These are phyloP conservation scores for Fusarium xyrophilum DNA, from an alignment of 2,329 filamentous ascomycete genomes.

Conservation along the genomic window DNA sequence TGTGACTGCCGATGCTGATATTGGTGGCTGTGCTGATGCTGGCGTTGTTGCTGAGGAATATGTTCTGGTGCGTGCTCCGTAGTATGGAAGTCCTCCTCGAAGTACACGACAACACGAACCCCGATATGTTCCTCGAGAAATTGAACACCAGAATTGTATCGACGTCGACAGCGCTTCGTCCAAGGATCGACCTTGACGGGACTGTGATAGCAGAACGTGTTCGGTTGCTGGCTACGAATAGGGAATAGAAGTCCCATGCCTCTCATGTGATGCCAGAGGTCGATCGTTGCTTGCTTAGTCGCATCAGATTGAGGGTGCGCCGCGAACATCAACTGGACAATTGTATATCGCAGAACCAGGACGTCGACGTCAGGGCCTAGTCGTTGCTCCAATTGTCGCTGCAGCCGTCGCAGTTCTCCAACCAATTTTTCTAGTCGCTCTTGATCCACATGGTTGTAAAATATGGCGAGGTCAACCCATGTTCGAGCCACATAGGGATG, in stretches of 20 bases:
- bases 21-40: slow-evolving; percentile 20
- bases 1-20: slow-evolving; percentile 22
- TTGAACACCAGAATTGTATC: slow-evolving; percentile 49
- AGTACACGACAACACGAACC: slow-evolving; percentile 50
- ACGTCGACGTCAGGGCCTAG: slow-evolving; percentile 46
- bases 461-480: slow-evolving; percentile 52
- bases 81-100: slow-evolving; percentile 54
- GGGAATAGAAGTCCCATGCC: slow-evolving; percentile 47
- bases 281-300: slow-evolving; percentile 48
- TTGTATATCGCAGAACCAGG: slow-evolving; percentile 50
- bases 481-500: slow-evolving; percentile 54
- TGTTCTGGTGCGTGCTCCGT: slow-evolving; percentile 49
- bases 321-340: slow-evolving; percentile 51
- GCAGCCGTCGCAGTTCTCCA: slow-evolving; percentile 47
- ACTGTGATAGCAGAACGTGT: slow-evolving; percentile 53
- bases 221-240: slow-evolving; percentile 48
- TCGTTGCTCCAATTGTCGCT: slow-evolving; percentile 47
- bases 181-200: slow-evolving; percentile 54
- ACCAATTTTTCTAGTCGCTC: slow-evolving; percentile 50
- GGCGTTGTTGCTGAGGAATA: slow-evolving; percentile 24
- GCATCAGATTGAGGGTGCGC: slow-evolving; percentile 45
- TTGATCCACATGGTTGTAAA: slow-evolving; percentile 48
- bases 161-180: slow-evolving; percentile 52
- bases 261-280: slow-evolving; percentile 49
- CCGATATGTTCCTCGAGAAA: slow-evolving; percentile 50